A percentile compares a stretch with the other conserved stretches of the same genome.
phyloP scores from a whole-genome alignment of 176 grass and related monocot species.

The Sorghum bicolor region Sorghum_bicolor_NCBIv3 NC_012872.2:14765501-14766000 shows the following conservation, averaged over 20 bases:
- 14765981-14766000: too few relatives aligned
- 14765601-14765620: not conserved
- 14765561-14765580: not conserved
- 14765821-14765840: not conserved
- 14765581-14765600: not conserved
- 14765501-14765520: constrained; percentile 10
- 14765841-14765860: not conserved
- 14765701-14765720: not conserved
- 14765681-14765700: not conserved
- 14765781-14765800: not conserved
- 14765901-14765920: not conserved
- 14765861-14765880: not conserved
- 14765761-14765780: not conserved
- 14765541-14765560: not conserved
- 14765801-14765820: not conserved
- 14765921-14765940: too few relatives aligned
- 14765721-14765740: not conserved
- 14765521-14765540: not conserved
- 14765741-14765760: not conserved
- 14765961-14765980: not conserved
- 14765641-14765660: not conserved
- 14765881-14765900: not conserved
- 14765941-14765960: not conserved
- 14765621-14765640: not conserved
- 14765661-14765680: not conserved